Percentiles rank a stretch among this genome's conserved stretches.
These are phyloP conservation scores for Amylostereum areolatum DNA, from an alignment of 1,284 basidiomycete species.

Conservation along the genomic window DNA sequence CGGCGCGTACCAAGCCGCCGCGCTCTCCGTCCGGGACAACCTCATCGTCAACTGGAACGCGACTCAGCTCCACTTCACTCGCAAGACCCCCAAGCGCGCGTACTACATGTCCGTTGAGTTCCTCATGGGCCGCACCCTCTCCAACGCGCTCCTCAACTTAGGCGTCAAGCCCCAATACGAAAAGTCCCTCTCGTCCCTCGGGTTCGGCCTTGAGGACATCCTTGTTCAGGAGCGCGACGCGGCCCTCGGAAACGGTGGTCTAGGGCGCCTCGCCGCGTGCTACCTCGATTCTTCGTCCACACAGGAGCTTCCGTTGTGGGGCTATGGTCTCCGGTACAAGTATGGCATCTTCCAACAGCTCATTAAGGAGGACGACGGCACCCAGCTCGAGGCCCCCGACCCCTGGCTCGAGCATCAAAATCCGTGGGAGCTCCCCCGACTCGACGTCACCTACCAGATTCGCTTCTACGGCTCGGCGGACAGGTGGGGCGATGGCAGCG, in stretches of 20 bases:
- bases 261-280: slow-evolving; percentile 90
- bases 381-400: slow-evolving; percentile 86
- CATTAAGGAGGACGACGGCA: slow-evolving; percentile 32
- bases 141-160: slow-evolving; percentile 75
- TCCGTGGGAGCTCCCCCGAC: slow-evolving; percentile 83
- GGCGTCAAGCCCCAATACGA: slow-evolving; percentile 73
- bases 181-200: slow-evolving; percentile 66
- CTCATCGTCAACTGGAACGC: slow-evolving; percentile 83
- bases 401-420: slow-evolving; percentile 88
- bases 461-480: slow-evolving; percentile 85
- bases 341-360: slow-evolving; percentile 96
- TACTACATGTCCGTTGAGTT: slow-evolving; percentile 92
- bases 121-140: slow-evolving; percentile 84
- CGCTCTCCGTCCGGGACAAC: slow-evolving; percentile 80
- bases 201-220: slow-evolving; percentile 83
- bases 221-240: slow-evolving; percentile 86
- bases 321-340: slow-evolving; percentile 83
- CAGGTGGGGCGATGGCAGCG: slow-evolving; percentile 44
- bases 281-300: slow-evolving; percentile 85
- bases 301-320: slow-evolving; percentile 81
- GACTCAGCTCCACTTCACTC: slow-evolving; percentile 65
- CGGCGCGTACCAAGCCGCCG: slow-evolving; percentile 76
- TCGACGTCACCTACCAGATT: slow-evolving; percentile 77
- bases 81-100: slow-evolving; percentile 72
- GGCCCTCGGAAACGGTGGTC: slow-evolving; percentile 82